Conservation (phyloP, 1,284 basidiomycete genomes). For the Ceratobasidium sp. region DNA sequence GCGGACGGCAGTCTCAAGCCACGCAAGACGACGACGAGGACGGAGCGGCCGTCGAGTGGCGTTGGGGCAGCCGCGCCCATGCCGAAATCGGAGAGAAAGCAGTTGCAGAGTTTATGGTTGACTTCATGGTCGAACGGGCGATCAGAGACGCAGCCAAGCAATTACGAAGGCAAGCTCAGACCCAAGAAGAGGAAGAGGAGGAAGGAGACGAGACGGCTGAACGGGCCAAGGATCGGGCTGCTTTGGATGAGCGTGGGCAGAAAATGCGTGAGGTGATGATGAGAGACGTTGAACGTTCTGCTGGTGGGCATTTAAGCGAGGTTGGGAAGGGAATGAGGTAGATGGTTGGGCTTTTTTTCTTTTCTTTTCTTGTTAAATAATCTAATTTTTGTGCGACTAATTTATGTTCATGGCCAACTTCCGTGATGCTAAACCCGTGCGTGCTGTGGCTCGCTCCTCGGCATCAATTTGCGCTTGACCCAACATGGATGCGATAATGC, state of each 20-base stretch:
- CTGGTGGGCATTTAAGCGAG: slow-evolving; percentile 33
- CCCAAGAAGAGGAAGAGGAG: slow-evolving; percentile 4
- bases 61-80: slow-evolving; percentile 76
- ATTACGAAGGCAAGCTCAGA: slow-evolving; percentile 16
- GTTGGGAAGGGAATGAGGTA: slow-evolving; percentile 21
- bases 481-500: no score
- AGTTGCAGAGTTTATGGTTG: slow-evolving; percentile 69
- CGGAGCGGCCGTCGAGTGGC: slow-evolving; percentile 69
- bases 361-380: no score
- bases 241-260: slow-evolving; percentile 16
- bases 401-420: no score
- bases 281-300: slow-evolving; percentile 31
- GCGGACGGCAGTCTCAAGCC: slow-evolving; percentile 28
- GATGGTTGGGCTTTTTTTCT: no score
- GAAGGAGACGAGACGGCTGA: background rate
- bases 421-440: no score
- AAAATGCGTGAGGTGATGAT: slow-evolving; percentile 35
- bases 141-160: slow-evolving; percentile 30
- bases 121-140: slow-evolving; percentile 70
- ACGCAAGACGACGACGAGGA: slow-evolving; percentile 54
- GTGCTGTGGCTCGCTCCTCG: no score
- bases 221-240: slow-evolving; percentile 21
- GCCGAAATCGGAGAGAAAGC: slow-evolving; percentile 74
- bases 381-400: no score
- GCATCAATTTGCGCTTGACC: no score